A percentile compares a stretch with the other conserved stretches of the same genome.
Evolutionary conservation across 768 basidiomycete species (phyloP).

Genomic region (Hortiboletus flavorubellus): DNA sequence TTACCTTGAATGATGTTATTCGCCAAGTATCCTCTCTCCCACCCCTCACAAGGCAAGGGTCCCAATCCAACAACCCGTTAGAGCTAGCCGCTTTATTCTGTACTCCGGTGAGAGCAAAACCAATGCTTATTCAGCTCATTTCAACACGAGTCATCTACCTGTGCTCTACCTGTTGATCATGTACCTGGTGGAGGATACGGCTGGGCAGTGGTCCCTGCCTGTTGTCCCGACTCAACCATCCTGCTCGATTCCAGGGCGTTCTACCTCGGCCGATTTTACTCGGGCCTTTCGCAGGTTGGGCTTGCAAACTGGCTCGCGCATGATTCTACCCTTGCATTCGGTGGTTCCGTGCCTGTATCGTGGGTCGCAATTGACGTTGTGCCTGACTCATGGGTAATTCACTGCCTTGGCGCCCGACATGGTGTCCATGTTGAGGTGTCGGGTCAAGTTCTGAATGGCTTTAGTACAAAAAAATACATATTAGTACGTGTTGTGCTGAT

Average conservation of each 20-base stretch:
- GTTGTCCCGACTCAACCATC: conserved; percentile 16
- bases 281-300: conserved; percentile 29
- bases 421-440: conserved; percentile 25
- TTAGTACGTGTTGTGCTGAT: no score
- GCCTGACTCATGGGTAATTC: conserved; percentile 30
- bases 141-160: background rate
- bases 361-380: conserved; percentile 30
- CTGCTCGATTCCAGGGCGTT: conserved; percentile 20
- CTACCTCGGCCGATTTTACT: conserved; percentile 26
- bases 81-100: background rate
- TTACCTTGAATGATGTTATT: background rate
- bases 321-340: conserved; percentile 29
- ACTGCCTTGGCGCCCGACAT: conserved; percentile 28
- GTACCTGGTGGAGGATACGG: conserved; percentile 32
- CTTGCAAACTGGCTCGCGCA: conserved; percentile 26
- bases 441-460: conserved; percentile 28
- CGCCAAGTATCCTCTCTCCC: background rate
- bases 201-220: conserved; percentile 11
- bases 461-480: conserved; percentile 12
- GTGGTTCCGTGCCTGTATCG: conserved; percentile 31
- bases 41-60: background rate
- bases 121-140: background rate
- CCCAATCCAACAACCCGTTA: background rate
- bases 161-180: conserved; percentile 3
- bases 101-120: background rate